These are phyloP conservation scores for Elymus sibiricus DNA, from an alignment of 176 grass and related monocot species.

Conservation along the genomic window DNA sequence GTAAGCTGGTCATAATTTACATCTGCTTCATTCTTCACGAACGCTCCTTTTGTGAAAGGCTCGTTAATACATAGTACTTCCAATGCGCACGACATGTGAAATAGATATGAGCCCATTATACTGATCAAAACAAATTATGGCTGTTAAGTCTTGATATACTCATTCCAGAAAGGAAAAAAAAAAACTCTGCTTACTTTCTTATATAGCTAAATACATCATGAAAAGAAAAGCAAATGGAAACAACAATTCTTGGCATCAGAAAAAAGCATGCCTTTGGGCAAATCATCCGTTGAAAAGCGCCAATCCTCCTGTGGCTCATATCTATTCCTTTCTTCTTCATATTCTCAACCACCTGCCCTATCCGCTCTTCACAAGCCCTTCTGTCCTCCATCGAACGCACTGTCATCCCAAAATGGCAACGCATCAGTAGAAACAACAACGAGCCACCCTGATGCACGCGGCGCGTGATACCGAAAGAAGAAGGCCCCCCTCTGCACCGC, in stretches of 20 bases:
- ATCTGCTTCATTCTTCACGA: not conserved
- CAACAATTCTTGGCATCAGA: not conserved
- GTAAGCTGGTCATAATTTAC: not conserved
- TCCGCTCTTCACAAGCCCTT: constrained; percentile 12
- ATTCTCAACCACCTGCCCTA: constrained; percentile 32
- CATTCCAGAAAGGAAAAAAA: not conserved
- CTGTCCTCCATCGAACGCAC: not conserved
- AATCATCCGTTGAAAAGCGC: constrained; percentile 6
- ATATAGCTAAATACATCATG: not conserved
- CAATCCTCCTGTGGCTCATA: constrained; percentile 32
- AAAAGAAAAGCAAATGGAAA: not conserved
- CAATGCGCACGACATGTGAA: not conserved
- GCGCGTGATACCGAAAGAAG: too few relatives aligned
- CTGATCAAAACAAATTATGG: not conserved
- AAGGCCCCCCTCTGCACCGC: too few relatives aligned
- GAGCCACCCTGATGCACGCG: too few relatives aligned
- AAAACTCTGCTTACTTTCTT: not conserved
- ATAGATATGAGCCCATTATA: not conserved
- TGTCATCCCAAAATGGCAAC: not conserved
- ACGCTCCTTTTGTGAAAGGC: not conserved
- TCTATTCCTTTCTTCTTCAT: constrained; percentile 53
- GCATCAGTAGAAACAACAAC: not conserved
- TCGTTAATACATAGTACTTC: not conserved
- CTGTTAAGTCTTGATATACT: not conserved
- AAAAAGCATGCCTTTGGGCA: constrained; percentile 35